Percentiles rank a stretch among this genome's conserved stretches.
phyloP scores from a whole-genome alignment of 495 filamentous ascomycete species.

The Chaetomidium leptoderma region DNA sequence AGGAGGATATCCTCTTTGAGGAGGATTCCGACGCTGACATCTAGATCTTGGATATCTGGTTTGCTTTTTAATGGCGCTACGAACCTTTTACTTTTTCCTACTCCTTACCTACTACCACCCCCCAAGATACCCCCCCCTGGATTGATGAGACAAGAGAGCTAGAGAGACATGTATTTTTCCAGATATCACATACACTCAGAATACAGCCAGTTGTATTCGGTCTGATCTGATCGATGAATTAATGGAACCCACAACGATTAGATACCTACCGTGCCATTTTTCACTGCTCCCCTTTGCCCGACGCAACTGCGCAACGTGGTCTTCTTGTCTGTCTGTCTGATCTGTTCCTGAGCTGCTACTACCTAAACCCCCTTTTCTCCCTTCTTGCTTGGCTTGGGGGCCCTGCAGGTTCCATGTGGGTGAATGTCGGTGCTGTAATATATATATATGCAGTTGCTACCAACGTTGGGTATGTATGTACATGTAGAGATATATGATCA shows the following conservation, averaged over 20 bases:
- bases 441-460: too few relatives aligned
- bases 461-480: neutral
- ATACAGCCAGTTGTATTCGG: neutral
- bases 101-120: too few relatives aligned
- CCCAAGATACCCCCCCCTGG: neutral
- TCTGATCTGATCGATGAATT: neutral
- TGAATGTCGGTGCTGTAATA: neutral
- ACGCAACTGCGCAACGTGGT: neutral
- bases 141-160: neutral
- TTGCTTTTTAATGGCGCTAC: too few relatives aligned
- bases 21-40: constrained; percentile 27
- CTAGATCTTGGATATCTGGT: neutral
- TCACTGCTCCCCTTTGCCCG: neutral
- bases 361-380: neutral
- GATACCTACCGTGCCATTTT: neutral
- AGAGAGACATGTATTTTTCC: neutral
- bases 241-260: neutral
- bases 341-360: neutral
- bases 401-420: neutral
- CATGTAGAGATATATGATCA: too few relatives aligned
- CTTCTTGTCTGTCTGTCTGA: too few relatives aligned
- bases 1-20: constrained; percentile 45
- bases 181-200: neutral
- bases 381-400: neutral
- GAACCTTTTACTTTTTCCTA: too few relatives aligned